These are phyloP conservation scores for Microthyrium microscopicum DNA, from an alignment of 2,329 filamentous ascomycete genomes.

Conservation along the genomic window DNA sequence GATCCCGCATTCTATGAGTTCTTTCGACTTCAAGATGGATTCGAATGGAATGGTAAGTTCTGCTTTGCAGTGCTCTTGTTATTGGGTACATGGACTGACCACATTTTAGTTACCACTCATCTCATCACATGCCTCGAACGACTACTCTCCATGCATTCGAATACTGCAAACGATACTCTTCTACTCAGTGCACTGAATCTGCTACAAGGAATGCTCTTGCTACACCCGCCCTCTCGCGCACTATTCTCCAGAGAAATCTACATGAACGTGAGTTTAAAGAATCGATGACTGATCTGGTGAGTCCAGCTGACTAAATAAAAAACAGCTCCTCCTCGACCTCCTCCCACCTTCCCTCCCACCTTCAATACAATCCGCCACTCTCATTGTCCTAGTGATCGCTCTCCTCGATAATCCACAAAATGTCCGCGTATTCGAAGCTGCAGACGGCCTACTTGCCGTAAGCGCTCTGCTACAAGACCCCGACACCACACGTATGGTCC, in stretches of 20 bases:
- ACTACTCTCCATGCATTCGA: not conserved
- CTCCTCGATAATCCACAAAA: slow-evolving; percentile 76
- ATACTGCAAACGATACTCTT: slow-evolving; percentile 58
- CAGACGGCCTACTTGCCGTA: slow-evolving; percentile 81
- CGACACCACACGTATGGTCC: slow-evolving; percentile 71
- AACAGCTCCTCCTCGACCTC: slow-evolving; percentile 83
- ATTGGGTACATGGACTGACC: no score
- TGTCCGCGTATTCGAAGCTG: slow-evolving; percentile 77
- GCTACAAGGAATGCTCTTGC: slow-evolving; percentile 70
- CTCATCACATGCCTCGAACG: no score
- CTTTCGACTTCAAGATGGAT: slow-evolving; percentile 90
- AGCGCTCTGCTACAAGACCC: slow-evolving; percentile 87
- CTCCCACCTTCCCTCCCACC: slow-evolving; percentile 82
- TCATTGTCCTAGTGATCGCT: slow-evolving; percentile 78
- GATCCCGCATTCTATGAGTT: slow-evolving; percentile 91
- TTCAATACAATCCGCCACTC: slow-evolving; percentile 75
- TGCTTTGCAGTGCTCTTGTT: not conserved
- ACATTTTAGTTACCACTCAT: slow-evolving; percentile 47
- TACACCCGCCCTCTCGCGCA: slow-evolving; percentile 77
- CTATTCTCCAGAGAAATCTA: slow-evolving; percentile 80
- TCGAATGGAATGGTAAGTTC: slow-evolving; percentile 72
- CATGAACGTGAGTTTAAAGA: slow-evolving; percentile 67
- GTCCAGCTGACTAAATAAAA: slow-evolving; percentile 16
- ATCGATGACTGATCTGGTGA: not conserved
- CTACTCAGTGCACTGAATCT: slow-evolving; percentile 79